Conservation (phyloP, 257 asterid species). For the Anisodus acutangulus region DNA sequence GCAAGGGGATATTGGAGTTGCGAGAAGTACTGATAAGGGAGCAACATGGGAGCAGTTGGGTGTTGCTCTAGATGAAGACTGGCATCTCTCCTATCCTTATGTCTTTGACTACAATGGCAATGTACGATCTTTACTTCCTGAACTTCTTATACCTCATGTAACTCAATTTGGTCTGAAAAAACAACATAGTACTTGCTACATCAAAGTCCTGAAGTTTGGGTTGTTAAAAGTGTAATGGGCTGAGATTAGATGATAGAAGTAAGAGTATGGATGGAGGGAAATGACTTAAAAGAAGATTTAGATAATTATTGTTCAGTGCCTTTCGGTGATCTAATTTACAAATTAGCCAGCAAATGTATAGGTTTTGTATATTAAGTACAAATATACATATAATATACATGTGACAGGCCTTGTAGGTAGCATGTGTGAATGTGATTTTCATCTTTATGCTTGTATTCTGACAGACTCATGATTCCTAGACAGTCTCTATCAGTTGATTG, state of each 20-base stretch:
- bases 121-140: conserved; percentile 52
- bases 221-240: not conserved
- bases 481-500: not conserved
- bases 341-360: too few species aligned
- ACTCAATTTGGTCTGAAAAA: not conserved
- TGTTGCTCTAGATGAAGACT: conserved; percentile 87
- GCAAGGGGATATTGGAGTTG: conserved; percentile 98
- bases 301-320: too few species aligned
- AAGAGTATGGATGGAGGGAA: not conserved
- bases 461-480: not conserved
- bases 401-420: not conserved
- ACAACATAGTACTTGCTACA: not conserved
- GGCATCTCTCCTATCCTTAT: conserved; percentile 98
- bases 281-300: not conserved
- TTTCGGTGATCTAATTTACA: too few species aligned
- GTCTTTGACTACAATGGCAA: conserved; percentile 85
- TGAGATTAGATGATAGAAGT: not conserved
- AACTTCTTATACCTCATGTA: not conserved
- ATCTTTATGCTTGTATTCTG: not conserved
- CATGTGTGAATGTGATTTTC: conserved; percentile 5
- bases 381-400: too few species aligned
- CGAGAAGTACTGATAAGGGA: conserved; percentile 78
- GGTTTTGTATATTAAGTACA: too few species aligned
- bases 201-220: not conserved
- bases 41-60: conserved; percentile 96